phyloP scores from a whole-genome alignment of 2,329 filamentous ascomycete species.

The Pseudophaeomoniella oleicola region DNA sequence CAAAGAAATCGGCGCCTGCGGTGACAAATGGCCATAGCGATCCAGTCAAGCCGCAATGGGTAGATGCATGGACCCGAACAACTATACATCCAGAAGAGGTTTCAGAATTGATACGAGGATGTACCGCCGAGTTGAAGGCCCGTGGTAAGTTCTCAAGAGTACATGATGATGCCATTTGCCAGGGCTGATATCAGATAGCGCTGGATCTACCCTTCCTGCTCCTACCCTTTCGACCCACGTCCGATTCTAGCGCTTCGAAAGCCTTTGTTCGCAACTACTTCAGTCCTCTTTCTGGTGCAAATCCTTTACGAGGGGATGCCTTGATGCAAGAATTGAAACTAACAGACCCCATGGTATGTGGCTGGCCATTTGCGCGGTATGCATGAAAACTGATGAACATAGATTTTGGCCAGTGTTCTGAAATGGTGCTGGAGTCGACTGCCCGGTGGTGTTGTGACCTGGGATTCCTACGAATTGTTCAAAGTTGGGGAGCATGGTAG shows the following conservation, averaged over 20 bases:
- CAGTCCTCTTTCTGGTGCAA: constrained; percentile 47
- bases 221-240: constrained; percentile 83
- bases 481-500: constrained; percentile 83
- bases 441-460: constrained; percentile 79
- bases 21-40: constrained; percentile 35
- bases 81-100: constrained; percentile 81
- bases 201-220: constrained; percentile 86
- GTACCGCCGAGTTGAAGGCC: constrained; percentile 82
- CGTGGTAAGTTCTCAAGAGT: constrained; percentile 51
- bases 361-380: neutral
- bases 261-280: constrained; percentile 92
- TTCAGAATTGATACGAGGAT: constrained; percentile 69
- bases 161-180: constrained; percentile 12
- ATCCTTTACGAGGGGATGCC: constrained; percentile 49
- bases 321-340: constrained; percentile 79
- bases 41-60: constrained; percentile 63
- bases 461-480: constrained; percentile 95
- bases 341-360: constrained; percentile 73
- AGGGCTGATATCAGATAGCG: constrained; percentile 34
- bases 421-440: constrained; percentile 99
- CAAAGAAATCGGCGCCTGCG: constrained; percentile 44
- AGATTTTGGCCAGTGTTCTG: constrained; percentile 85
- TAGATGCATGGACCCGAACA: constrained; percentile 72
- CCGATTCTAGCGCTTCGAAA: constrained; percentile 80
- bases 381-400: constrained; percentile 4